A percentile compares a stretch with the other conserved stretches of the same genome.
Evolutionary conservation across 225 moss, liverwort and hornwort genomes (phyloP).

Genomic region (Straminergon stramineum): DNA sequence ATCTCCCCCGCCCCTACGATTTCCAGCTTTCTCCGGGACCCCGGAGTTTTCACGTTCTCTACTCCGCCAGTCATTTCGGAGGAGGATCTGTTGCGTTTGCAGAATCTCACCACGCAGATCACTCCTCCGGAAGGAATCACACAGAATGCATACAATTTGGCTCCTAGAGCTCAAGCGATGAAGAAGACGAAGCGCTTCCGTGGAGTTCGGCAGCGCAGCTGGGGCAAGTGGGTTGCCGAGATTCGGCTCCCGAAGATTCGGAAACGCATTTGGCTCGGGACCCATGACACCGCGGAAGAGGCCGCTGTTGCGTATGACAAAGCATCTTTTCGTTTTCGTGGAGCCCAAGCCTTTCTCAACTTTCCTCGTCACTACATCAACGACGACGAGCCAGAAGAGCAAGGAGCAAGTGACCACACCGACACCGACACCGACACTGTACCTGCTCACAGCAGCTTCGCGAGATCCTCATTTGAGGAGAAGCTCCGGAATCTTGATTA

Average conservation of each 20-base stretch:
- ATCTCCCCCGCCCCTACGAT: not conserved
- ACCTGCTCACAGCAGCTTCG: conserved; percentile 4
- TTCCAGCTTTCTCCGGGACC: not conserved
- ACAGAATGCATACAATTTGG: not conserved
- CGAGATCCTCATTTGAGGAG: conserved; percentile 22
- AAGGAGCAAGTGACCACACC: not conserved
- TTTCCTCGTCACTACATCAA: conserved; percentile 27
- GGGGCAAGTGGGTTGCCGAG: conserved; percentile 93
- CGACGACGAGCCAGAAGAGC: conserved; percentile 31
- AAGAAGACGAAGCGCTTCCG: conserved; percentile 45
- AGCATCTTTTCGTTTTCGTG: conserved; percentile 34
- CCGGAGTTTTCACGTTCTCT: not conserved
- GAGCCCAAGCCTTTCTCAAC: conserved; percentile 41
- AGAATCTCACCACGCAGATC: not conserved
- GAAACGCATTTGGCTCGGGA: conserved; percentile 67
- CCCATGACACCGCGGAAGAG: conserved; percentile 66
- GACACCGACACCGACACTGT: conserved; percentile 2
- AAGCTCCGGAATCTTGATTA: conserved; percentile 45
- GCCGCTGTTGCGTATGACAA: conserved; percentile 72
- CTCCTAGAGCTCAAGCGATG: conserved; percentile 26
- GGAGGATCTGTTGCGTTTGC: not conserved
- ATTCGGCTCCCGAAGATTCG: conserved; percentile 61
- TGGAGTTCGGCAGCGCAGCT: conserved; percentile 72
- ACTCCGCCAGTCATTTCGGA: not conserved
- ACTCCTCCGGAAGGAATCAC: not conserved